Conservation (phyloP, 495 filamentous ascomycete species). For the Penicillium lividum region DNA sequence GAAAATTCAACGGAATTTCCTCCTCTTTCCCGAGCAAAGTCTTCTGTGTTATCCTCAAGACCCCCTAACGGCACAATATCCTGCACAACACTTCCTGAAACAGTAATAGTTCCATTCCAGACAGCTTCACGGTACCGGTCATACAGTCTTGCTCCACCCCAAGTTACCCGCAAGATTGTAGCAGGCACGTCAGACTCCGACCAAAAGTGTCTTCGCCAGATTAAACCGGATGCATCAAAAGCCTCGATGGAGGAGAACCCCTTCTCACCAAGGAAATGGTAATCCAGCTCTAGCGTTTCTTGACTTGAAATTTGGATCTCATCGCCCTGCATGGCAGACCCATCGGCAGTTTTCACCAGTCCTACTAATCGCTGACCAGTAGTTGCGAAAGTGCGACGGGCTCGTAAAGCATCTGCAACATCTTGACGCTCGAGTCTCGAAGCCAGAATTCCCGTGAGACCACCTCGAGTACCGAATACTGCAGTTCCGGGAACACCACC, state of each 20-base stretch:
- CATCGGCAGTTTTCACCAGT: conserved; percentile 9
- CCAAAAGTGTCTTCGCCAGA: conserved; percentile 19
- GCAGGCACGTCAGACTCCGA: conserved; percentile 15
- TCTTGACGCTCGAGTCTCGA: conserved; percentile 11
- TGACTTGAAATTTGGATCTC: conserved; percentile 11
- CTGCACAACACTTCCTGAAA: conserved; percentile 4
- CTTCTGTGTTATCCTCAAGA: conserved; percentile 21
- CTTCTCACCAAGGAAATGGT: conserved; percentile 21
- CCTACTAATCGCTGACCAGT: conserved; percentile 29
- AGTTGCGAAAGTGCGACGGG: conserved; percentile 27
- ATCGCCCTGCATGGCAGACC: conserved; percentile 22
- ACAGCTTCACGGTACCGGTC: conserved; percentile 28
- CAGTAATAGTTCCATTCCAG: conserved; percentile 20
- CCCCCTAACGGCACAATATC: conserved; percentile 18
- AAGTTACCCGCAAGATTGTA: conserved; percentile 19
- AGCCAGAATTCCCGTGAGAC: conserved; percentile 24
- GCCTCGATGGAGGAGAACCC: conserved; percentile 30
- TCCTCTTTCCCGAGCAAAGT: conserved; percentile 6
- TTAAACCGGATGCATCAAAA: conserved; percentile 20
- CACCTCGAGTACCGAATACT: conserved; percentile 26
- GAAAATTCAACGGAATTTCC: conserved; percentile 13
- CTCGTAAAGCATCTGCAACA: conserved; percentile 21
- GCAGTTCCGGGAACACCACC: conserved; percentile 26
- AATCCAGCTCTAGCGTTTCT: conserved; percentile 15
- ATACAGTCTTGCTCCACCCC: conserved; percentile 25